phyloP scores from a whole-genome alignment of 495 filamentous ascomycete species.

The Neurospora sp. region DNA sequence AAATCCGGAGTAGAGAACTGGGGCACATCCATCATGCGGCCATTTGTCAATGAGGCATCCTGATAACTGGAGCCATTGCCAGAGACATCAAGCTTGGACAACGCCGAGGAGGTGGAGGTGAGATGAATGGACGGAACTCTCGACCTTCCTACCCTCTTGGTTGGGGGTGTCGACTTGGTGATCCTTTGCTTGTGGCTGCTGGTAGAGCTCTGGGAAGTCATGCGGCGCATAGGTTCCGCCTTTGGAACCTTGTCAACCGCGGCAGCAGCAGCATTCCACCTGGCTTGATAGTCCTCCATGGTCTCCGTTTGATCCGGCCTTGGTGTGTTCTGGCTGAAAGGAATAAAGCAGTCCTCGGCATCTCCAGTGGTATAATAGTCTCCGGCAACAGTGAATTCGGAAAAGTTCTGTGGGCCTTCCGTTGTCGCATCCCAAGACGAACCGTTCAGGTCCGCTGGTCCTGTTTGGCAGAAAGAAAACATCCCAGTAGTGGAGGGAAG shows the following conservation, averaged over 20 bases:
- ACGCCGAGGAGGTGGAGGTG: conserved; percentile 31
- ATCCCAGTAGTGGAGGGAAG: conserved; percentile 36
- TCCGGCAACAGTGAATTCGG: conserved; percentile 24
- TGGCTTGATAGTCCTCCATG: conserved; percentile 35
- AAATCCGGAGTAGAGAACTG: conserved; percentile 37
- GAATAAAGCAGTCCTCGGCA: conserved; percentile 35
- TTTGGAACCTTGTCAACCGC: conserved; percentile 24
- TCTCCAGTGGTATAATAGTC: conserved; percentile 29
- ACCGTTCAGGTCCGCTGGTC: conserved; percentile 39
- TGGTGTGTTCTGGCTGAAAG: conserved; percentile 40
- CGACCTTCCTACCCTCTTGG: conserved; percentile 30
- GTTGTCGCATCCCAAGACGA: conserved; percentile 40
- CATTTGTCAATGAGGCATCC: conserved; percentile 17
- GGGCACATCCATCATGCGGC: conserved; percentile 34
- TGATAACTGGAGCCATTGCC: conserved; percentile 31
- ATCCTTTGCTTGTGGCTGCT: conserved; percentile 38
- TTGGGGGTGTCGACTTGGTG: conserved; percentile 27
- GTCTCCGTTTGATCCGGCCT: conserved; percentile 36
- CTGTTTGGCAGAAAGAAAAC: conserved; percentile 45
- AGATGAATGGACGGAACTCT: conserved; percentile 32
- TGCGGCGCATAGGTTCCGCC: conserved; percentile 38
- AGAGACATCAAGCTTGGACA: conserved; percentile 40
- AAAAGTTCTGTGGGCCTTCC: conserved; percentile 45
- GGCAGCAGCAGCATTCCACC: conserved; percentile 28
- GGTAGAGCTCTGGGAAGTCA: conserved; percentile 36